Evolutionary conservation across 2,329 filamentous ascomycete species (phyloP), one percentile per base, ranked within the genome.

Genomic region (Grosmannia clavigera): DNA sequence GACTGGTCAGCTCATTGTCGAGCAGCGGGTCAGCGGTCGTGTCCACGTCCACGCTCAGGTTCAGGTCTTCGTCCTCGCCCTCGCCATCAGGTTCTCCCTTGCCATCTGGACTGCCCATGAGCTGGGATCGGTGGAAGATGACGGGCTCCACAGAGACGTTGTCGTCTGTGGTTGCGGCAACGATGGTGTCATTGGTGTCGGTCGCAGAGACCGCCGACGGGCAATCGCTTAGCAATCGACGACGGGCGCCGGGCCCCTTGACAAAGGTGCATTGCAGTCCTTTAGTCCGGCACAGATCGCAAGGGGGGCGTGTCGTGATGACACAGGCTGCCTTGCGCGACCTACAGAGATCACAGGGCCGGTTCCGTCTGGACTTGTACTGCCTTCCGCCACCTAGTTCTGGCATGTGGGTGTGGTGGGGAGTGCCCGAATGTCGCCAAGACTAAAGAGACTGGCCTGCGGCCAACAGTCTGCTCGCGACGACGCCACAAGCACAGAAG

Each of bases 291-390:
- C 59, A 60, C 3, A 60, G 33, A 22, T 52, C 55, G 43, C 59
- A 60, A 3, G 59, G 59, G 11, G 59, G 55, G 10, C 25, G n/a
- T 3, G 35, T 16, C 22, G 33, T 40, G 29, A 60, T 60, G 19
- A 48, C 52, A 51, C 59, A 60, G 35, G 59, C 59, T 11, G 57
- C 55, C 55, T 60, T 60, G 33, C 59, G 55, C 12, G 51, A 25
- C 22, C 59, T 48, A 31, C 59, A 60, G 12, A 58, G n/a, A 22
- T 60, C 59, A 35, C 59, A 60, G 27, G 59, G 59, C 12, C 59
- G 48, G 31, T 60, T 60, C 14, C 59, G 59, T 22, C 59, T 50
- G 3, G 50, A 54, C 29, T 50, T 50, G 43, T 57, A 50, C 7
- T 16, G 40, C 16, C 55, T 46, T 19, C 33, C 29, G 38, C 16